A percentile compares a stretch with the other conserved stretches of the same genome.
phyloP scores from a whole-genome alignment of 352 stramenopile genomes.

The Phytophthora aleatoria region DNA sequence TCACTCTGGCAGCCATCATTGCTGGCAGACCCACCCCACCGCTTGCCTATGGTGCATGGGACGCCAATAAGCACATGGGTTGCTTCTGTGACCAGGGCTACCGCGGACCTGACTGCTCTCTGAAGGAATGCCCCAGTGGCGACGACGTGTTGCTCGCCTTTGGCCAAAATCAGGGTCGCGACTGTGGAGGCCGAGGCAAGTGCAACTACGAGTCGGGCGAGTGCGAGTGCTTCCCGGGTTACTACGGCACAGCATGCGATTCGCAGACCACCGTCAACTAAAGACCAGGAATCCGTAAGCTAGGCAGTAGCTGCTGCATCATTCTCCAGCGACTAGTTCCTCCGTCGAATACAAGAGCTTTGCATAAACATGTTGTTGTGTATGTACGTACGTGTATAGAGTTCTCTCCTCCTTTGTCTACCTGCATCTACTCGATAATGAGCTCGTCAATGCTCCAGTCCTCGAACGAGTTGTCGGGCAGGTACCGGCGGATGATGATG shows the following conservation, averaged over 20 bases:
- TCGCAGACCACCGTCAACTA: slow-evolving; percentile 84
- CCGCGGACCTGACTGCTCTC: slow-evolving; percentile 94
- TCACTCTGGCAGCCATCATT: slow-evolving; percentile 90
- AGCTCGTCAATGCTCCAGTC: slow-evolving; percentile 99
- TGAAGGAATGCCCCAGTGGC: slow-evolving; percentile 95
- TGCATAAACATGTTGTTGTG: slow-evolving; percentile 25
- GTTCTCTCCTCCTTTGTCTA: slow-evolving; percentile 5
- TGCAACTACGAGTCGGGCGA: slow-evolving; percentile 94
- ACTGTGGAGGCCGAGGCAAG: slow-evolving; percentile 94
- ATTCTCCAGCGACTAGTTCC: neutral
- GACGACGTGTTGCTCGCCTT: slow-evolving; percentile 89
- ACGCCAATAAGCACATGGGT: slow-evolving; percentile 93
- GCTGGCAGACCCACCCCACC: neutral
- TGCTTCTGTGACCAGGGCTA: slow-evolving; percentile 95
- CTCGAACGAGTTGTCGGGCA: slow-evolving; percentile 99
- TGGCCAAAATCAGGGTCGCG: slow-evolving; percentile 75
- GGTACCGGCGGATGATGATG: slow-evolving; percentile 99
- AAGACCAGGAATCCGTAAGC: slow-evolving; percentile 9
- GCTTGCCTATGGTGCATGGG: slow-evolving; percentile 80
- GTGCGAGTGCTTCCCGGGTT: slow-evolving; percentile 95
- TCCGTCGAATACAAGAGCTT: neutral
- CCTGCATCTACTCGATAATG: slow-evolving; percentile 94
- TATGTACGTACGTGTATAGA: slow-evolving; percentile 27
- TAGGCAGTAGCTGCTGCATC: neutral
- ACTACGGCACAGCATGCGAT: slow-evolving; percentile 94